A percentile compares a stretch with the other conserved stretches of the same genome.
Evolutionary conservation across 23 red algal species (phyloP).

Genomic region (Pyropia haitanensis): DNA sequence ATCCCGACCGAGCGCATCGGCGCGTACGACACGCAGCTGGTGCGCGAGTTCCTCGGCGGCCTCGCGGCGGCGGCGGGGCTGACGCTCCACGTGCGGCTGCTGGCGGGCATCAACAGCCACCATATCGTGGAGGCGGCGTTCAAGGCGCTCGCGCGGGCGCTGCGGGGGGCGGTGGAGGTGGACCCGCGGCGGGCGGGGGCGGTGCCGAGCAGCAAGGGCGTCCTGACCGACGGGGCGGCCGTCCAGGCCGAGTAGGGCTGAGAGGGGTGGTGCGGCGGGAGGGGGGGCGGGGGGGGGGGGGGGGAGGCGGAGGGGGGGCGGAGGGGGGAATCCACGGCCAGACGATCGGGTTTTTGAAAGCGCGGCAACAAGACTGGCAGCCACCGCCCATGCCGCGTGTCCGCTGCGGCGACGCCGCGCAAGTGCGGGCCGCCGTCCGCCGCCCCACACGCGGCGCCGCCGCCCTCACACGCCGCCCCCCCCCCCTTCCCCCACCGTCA

Average conservation of each 20-base stretch:
- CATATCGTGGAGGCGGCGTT: conserved; percentile 99
- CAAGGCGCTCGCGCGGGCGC: conserved; percentile 95
- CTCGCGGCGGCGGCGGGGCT: conserved; percentile 78
- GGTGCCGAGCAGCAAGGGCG: conserved; percentile 84
- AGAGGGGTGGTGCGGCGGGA: too few relatives aligned
- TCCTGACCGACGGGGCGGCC: conserved; percentile 63
- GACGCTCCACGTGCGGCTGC: conserved; percentile 87
- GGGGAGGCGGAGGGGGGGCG: too few relatives aligned
- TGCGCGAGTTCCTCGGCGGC: conserved; percentile 86
- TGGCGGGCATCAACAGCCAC: conserved; percentile 89
- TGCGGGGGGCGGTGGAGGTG: conserved; percentile 79
- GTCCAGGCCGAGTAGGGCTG: conserved; percentile 4
- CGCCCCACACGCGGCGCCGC: too few relatives aligned
- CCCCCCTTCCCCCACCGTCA: too few relatives aligned
- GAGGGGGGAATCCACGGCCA: too few relatives aligned
- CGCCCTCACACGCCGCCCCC: too few relatives aligned
- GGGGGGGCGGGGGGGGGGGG: too few relatives aligned
- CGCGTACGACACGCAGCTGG: conserved; percentile 93
- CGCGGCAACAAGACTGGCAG: too few relatives aligned
- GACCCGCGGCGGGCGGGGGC: conserved; percentile 53
- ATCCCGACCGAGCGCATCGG: conserved; percentile 88
- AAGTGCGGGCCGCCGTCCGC: too few relatives aligned
- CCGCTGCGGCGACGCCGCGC: too few relatives aligned
- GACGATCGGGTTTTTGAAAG: too few relatives aligned
- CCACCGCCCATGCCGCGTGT: too few relatives aligned